These are phyloP conservation scores for Phaeotremella skinneri DNA, from an alignment of 768 basidiomycete genomes.

Conservation along the genomic window DNA sequence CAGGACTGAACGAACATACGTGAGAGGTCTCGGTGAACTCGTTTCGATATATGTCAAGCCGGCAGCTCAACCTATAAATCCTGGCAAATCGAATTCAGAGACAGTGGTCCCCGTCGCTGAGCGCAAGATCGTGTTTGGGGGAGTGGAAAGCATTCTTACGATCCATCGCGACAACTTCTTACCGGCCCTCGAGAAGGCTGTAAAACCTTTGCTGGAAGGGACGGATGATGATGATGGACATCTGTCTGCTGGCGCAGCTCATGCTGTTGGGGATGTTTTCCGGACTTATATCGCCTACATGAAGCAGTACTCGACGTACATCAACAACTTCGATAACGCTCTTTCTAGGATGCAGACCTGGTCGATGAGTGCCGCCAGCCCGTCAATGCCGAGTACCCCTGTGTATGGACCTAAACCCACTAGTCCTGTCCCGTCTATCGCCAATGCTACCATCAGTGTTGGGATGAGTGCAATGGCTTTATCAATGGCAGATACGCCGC, in stretches of 20 bases:
- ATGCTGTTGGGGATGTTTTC: conserved; percentile 81
- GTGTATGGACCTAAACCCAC: conserved; percentile 15
- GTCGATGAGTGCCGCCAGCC: conserved; percentile 53
- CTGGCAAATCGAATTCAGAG: conserved; percentile 69
- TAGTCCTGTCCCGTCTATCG: conserved; percentile 16
- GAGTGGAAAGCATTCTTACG: conserved; percentile 80
- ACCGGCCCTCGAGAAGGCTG: conserved; percentile 79
- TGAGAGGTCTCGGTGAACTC: conserved; percentile 87
- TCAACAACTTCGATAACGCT: conserved; percentile 96
- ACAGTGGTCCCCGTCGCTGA: conserved; percentile 80
- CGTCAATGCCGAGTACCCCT: conserved; percentile 23
- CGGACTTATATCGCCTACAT: conserved; percentile 93
- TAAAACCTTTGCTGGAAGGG: conserved; percentile 64
- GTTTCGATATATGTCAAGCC: conserved; percentile 94
- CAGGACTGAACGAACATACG: conserved; percentile 92
- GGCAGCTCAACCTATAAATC: conserved; percentile 65
- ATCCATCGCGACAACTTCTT: conserved; percentile 93
- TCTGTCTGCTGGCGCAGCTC: conserved; percentile 70
- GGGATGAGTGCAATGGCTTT: conserved; percentile 29
- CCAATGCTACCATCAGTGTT: conserved; percentile 24
- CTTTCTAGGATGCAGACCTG: conserved; percentile 83
- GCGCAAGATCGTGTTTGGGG: conserved; percentile 85
- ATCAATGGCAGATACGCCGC: conserved; percentile 19
- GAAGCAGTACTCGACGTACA: conserved; percentile 97
- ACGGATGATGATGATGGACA: conserved; percentile 69